Evolutionary conservation across 1,284 basidiomycete species (phyloP), one percentile per base, ranked within the genome.

Genomic region (Microbotryum scabiosae): DNA sequence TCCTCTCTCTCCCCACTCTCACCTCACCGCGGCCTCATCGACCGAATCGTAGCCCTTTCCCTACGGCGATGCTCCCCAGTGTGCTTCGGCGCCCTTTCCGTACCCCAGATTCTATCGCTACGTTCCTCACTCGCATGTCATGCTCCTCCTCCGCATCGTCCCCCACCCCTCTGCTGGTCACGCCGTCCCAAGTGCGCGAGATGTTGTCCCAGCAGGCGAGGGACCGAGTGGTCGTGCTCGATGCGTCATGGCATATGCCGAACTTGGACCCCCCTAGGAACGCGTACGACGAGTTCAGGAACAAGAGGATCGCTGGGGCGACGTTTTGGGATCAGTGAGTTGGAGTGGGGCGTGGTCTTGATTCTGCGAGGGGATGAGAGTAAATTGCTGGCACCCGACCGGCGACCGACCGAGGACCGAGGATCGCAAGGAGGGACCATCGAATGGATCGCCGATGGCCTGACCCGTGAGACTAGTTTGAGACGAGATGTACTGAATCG

Each of bases 221-320:
- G n/a, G 25, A 30, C 25, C 23, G 48, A 25, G 45, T 55, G 25
- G 51, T 69, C 21, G 65, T 74, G 26, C 61, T 76, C 21, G 90
- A 93, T 72, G 84, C 85, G 26, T 85, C 82, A 47, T 93, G 90
- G 90, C 85, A 87, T 73, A 91, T 93, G 90, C 90, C 90, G 51
- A 86, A 84, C 73, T 80, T 84, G 53, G 79, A 84, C 2, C 82
- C 73, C 0, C 64, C 66, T 9, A 65, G 88, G 60, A 81, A 82
- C 61, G 80, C 85, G 1, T 75, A 75, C 41, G 74, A 82, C 30
- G 90, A 92, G 73, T 91, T 83, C 66, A 70, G 77, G 16, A 72
- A 76, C n/a, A 83, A 82, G 62, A 82, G 87, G 45, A 82, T 97
- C 43, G 87, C 86, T 6, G 79, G 81, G 7, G 84, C 91, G 0